phyloP scores from a whole-genome alignment of 257 asterid species.

The Voacanga thouarsii region DNA sequence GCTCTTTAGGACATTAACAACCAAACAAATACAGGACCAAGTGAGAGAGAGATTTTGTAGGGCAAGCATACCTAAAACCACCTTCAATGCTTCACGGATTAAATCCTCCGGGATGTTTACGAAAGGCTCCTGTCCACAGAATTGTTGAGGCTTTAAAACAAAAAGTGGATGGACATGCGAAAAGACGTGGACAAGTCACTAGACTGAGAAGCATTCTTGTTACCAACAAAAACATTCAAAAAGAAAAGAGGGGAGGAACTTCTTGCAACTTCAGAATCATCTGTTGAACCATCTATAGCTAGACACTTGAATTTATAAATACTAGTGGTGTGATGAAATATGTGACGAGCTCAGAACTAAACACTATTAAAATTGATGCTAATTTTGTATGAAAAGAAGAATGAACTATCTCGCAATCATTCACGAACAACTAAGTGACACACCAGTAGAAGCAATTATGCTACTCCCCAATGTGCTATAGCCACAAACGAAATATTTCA shows the following conservation, averaged over 20 bases:
- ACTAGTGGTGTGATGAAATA: neutral
- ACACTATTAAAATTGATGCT: neutral
- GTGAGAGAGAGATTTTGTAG: neutral
- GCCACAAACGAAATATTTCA: neutral
- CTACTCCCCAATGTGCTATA: neutral
- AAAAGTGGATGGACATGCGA: neutral
- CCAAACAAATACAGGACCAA: neutral
- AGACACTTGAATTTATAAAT: neutral
- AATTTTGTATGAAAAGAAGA: neutral
- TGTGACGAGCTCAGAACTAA: neutral
- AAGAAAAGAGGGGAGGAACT: neutral
- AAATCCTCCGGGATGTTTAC: constrained; percentile 61
- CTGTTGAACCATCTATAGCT: neutral
- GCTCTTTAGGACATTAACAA: constrained; percentile 2
- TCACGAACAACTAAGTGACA: neutral
- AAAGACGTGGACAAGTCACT: neutral
- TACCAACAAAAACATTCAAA: neutral
- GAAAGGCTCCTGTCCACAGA: constrained; percentile 59
- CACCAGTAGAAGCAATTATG: neutral
- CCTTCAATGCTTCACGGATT: constrained; percentile 52
- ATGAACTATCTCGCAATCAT: neutral
- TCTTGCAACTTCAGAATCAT: neutral
- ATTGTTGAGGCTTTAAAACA: constrained; percentile 14
- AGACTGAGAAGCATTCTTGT: neutral
- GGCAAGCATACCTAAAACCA: constrained; percentile 49